Base-by-base conservation (phyloP, 176 grass and related monocot species). In the Musa schizocarpa region DNA sequence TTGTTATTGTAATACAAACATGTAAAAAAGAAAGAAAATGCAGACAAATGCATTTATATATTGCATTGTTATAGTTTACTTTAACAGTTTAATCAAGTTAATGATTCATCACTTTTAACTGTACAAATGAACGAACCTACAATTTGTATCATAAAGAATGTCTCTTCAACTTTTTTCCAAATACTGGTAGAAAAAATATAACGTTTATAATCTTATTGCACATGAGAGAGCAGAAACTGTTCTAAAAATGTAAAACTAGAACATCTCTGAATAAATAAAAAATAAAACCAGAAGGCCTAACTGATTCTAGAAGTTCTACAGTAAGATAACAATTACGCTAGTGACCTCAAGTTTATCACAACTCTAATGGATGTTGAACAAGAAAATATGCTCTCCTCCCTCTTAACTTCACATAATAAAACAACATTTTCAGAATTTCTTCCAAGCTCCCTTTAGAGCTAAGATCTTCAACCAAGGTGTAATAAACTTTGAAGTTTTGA, bases 11-110 rank as follows among this genome's bases (percentile, higher is more conserved):
- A 70, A 70, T 51, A 56, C 8, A 53, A 23, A 13, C n/a, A 77
- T 65, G 66, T 77, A 72, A 81, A 63, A 85, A 75, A 88, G 20
- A n/a, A 10, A 11, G 3, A 4, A 43, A 43, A 43, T 43, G 34
- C 34, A 43, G 34, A 43, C 34, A 43, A 43, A 43, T 43, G 34
- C 34, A 43, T 43, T 43, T 69, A 11, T 8, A 50, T 10, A 69
- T n/a, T 19, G 43, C 14, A 17, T 69, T 69, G 17, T n/a, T 24
- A 24, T 10, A 11, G 13, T 70, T 70, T 48, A 2, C 1, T 12
- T 70, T 50, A 9, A 10, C 19, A 11, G 3, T 51, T 43, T 65
- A 65, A 65, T 26, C 11, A 65, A 65, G 23, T 65, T 65, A 13
- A 10, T 65, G 63, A 11, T 26, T 43, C 34, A 43, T 43, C 34